Percentiles rank a stretch among this genome's conserved stretches.
Evolutionary conservation across 352 stramenopile species (phyloP).

Genomic region (Globisporangium ultimum): DNA sequence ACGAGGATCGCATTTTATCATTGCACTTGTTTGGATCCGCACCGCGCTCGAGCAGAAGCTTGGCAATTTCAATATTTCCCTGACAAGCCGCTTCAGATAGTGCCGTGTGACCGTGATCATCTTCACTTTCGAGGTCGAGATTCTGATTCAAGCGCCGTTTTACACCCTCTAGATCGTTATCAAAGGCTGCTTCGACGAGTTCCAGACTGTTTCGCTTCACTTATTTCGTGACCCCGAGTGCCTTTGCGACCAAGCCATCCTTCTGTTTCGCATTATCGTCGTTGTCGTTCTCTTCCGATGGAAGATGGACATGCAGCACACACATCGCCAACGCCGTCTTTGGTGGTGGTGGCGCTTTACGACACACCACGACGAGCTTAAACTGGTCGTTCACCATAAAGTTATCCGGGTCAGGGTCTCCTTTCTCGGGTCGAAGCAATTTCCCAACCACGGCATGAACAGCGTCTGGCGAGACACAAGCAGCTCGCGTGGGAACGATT

Average conservation of each 20-base stretch:
- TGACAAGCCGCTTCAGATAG: constrained; percentile 87
- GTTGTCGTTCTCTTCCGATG: constrained; percentile 8
- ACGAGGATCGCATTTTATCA: constrained; percentile 72
- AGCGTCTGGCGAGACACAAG: constrained; percentile 56
- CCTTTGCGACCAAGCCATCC: constrained; percentile 28
- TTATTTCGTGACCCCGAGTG: constrained; percentile 55
- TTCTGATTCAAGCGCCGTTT: constrained; percentile 77
- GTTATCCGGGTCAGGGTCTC: constrained; percentile 44
- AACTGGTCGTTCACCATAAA: constrained; percentile 87
- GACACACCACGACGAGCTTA: constrained; percentile 77
- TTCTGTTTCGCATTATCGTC: constrained; percentile 5
- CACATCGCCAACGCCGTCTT: constrained; percentile 65
- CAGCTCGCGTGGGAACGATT: constrained; percentile 69
- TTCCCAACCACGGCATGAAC: constrained; percentile 59
- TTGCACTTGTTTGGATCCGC: constrained; percentile 87
- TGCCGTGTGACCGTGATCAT: constrained; percentile 83
- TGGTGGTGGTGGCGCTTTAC: constrained; percentile 33
- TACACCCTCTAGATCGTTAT: constrained; percentile 77
- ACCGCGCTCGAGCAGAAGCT: constrained; percentile 66
- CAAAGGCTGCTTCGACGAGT: constrained; percentile 88
- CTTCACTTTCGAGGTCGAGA: constrained; percentile 84
- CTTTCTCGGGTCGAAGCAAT: constrained; percentile 38
- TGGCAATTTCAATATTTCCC: constrained; percentile 65
- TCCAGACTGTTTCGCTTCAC: constrained; percentile 72
- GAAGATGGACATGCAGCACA: constrained; percentile 45